Percentiles rank a stretch among this genome's conserved stretches.
phyloP scores from a whole-genome alignment of 2,329 filamentous ascomycete genomes.

The Raffaelea albimanens region DNA sequence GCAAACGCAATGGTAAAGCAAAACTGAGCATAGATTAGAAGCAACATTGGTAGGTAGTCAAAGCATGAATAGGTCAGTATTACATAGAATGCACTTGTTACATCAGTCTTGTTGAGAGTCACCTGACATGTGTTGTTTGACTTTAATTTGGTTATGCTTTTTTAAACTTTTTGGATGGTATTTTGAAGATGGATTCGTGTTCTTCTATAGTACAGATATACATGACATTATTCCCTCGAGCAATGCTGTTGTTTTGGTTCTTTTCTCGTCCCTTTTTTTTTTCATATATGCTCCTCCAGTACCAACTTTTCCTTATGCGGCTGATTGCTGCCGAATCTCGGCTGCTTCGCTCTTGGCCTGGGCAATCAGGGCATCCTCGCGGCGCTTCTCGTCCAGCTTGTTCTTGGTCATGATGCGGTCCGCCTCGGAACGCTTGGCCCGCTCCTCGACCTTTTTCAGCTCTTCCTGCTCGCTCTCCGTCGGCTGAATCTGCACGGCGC shows the following conservation, averaged over 20 bases:
- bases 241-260: too few relatives aligned
- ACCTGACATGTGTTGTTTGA: too few relatives aligned
- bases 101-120: too few relatives aligned
- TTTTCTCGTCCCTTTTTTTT: neutral
- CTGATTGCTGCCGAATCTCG: slow-evolving; percentile 25
- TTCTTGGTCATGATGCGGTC: slow-evolving; percentile 46
- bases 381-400: slow-evolving; percentile 46
- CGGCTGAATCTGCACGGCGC: slow-evolving; percentile 45
- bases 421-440: slow-evolving; percentile 36
- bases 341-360: slow-evolving; percentile 43
- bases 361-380: slow-evolving; percentile 49
- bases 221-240: too few relatives aligned
- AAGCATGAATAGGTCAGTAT: neutral
- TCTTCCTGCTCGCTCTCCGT: slow-evolving; percentile 56
- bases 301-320: neutral
- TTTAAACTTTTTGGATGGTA: neutral
- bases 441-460: slow-evolving; percentile 46
- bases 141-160: too few relatives aligned
- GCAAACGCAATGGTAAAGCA: too few relatives aligned
- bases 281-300: slow-evolving; percentile 1
- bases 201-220: neutral
- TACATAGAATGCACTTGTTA: too few relatives aligned
- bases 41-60: too few relatives aligned
- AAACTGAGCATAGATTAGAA: too few relatives aligned
- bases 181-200: neutral